These are phyloP conservation scores for Fomitopsis pinicola DNA, from an alignment of 1,284 basidiomycete genomes.

Conservation along the genomic window DNA sequence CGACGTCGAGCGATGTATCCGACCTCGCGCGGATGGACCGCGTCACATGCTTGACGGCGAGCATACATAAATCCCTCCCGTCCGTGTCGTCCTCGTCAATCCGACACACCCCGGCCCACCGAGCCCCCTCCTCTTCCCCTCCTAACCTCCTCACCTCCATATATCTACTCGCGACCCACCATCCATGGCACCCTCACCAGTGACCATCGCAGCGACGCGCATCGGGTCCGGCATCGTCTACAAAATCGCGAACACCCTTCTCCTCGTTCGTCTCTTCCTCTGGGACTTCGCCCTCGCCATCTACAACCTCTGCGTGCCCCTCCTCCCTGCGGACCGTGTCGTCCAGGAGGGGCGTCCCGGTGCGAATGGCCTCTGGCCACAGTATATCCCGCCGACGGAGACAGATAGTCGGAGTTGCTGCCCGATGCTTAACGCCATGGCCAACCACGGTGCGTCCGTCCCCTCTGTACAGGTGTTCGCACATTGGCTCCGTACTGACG, in stretches of 20 bases:
- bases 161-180: too few species aligned
- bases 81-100: neutral
- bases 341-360: slow-evolving; percentile 55
- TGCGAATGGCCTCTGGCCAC: slow-evolving; percentile 65
- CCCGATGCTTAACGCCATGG: slow-evolving; percentile 70
- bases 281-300: slow-evolving; percentile 48
- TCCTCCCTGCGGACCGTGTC: slow-evolving; percentile 45
- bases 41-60: neutral
- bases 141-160: neutral
- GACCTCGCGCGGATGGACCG: neutral
- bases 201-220: slow-evolving; percentile 13
- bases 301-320: slow-evolving; percentile 50
- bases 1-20: neutral
- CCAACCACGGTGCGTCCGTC: slow-evolving; percentile 56
- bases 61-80: neutral
- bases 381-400: slow-evolving; percentile 49
- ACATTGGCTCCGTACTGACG: neutral
- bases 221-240: slow-evolving; percentile 14
- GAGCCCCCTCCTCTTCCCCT: neutral
- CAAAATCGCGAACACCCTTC: slow-evolving; percentile 9
- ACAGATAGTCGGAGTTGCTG: slow-evolving; percentile 68
- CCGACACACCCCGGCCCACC: neutral
- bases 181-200: slow-evolving; percentile 11
- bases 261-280: slow-evolving; percentile 14
- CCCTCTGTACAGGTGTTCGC: too few species aligned